phyloP scores from a whole-genome alignment of 345 rosid genomes.

The Microthlaspi erraticum region DNA sequence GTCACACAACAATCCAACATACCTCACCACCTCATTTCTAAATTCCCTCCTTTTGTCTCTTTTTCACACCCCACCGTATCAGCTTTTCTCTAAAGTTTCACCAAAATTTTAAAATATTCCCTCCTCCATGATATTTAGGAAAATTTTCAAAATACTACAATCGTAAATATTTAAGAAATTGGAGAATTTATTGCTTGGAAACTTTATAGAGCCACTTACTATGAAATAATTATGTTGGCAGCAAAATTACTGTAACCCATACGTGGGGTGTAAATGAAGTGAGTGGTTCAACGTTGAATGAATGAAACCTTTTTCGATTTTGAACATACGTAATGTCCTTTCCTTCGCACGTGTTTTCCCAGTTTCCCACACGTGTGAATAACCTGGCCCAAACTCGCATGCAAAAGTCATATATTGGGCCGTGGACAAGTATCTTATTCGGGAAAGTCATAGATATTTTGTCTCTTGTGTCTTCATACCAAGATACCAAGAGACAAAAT shows the following conservation, averaged over 20 bases:
- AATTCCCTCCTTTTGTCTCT: conserved; percentile 46
- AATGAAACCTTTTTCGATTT: conserved; percentile 21
- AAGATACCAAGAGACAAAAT: too few relatives aligned
- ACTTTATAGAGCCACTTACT: conserved; percentile 35
- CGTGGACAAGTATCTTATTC: background rate
- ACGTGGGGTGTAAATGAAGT: conserved; percentile 35
- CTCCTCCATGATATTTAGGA: conserved; percentile 28
- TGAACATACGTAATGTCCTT: background rate
- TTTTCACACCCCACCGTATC: conserved; percentile 48
- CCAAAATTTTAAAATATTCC: conserved; percentile 34
- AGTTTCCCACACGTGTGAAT: conserved; percentile 29
- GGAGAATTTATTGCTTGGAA: conserved; percentile 30
- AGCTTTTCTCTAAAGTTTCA: conserved; percentile 46
- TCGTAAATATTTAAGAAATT: background rate
- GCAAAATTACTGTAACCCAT: conserved; percentile 32
- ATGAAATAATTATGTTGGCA: conserved; percentile 22
- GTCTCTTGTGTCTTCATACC: too few relatives aligned
- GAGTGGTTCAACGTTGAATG: conserved; percentile 29
- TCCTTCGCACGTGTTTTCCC: conserved; percentile 15
- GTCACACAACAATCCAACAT: conserved; percentile 41
- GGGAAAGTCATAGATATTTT: too few relatives aligned
- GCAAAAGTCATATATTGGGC: conserved; percentile 18
- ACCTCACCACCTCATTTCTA: conserved; percentile 36
- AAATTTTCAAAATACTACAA: background rate
- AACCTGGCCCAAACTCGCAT: background rate